These are phyloP conservation scores for Scenedesmus sp. DNA, from an alignment of 163 green algal species.

Conservation along the genomic window DNA sequence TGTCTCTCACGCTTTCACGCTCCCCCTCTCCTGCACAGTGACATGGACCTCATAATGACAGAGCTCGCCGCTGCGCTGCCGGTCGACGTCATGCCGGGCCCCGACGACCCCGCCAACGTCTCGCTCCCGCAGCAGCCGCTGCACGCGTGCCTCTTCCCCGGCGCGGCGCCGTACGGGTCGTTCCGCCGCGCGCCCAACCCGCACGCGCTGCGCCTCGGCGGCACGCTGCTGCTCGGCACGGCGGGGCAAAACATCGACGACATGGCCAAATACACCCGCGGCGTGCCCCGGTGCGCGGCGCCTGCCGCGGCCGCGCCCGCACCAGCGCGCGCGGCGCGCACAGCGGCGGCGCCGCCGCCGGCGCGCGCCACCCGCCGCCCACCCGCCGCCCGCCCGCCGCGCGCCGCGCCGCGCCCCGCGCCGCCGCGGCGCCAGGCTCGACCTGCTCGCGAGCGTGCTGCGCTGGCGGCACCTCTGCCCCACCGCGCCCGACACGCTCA, in stretches of 20 bases:
- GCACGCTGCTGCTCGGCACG: slow-evolving; percentile 88
- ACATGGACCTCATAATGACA: slow-evolving; percentile 78
- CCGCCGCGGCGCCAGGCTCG: no score
- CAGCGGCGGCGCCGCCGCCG: no score
- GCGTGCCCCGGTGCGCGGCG: slow-evolving; percentile 49
- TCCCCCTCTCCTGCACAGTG: no score
- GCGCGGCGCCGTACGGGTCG: slow-evolving; percentile 55
- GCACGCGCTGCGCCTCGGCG: slow-evolving; percentile 85
- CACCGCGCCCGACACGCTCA: slow-evolving; percentile 96
- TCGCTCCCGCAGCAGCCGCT: slow-evolving; percentile 94
- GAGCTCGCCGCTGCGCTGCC: slow-evolving; percentile 81
- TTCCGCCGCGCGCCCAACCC: slow-evolving; percentile 88
- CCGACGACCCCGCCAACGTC: slow-evolving; percentile 88
- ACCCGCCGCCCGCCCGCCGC: no score
- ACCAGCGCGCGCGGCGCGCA: no score
- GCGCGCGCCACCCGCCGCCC: no score
- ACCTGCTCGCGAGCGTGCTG: slow-evolving; percentile 80
- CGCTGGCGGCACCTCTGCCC: slow-evolving; percentile 89
- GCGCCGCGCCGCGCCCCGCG: no score
- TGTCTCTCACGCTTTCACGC: not conserved
- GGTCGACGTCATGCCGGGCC: slow-evolving; percentile 96
- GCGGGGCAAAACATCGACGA: slow-evolving; percentile 96
- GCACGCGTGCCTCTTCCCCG: slow-evolving; percentile 68
- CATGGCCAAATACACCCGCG: slow-evolving; percentile 71
- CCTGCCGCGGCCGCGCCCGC: not conserved